Evolutionary conservation across 768 basidiomycete genomes (phyloP).

Genomic region (Tulasnella sp.): DNA sequence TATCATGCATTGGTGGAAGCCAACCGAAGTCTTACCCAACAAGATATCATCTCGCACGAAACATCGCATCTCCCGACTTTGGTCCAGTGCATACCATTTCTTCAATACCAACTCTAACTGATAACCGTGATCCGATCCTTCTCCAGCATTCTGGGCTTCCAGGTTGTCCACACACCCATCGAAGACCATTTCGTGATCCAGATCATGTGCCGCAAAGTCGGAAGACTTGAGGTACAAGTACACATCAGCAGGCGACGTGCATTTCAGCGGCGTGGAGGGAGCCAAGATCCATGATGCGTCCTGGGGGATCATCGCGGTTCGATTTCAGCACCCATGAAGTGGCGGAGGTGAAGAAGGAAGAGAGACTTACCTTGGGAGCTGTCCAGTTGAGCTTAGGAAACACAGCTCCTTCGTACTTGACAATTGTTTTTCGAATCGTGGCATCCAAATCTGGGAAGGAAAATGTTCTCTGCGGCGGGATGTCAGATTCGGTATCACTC

Average conservation of each 20-base stretch:
- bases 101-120: slow-evolving; percentile 71
- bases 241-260: slow-evolving; percentile 78
- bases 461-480: slow-evolving; percentile 30
- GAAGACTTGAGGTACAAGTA: slow-evolving; percentile 89
- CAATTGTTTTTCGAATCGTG: slow-evolving; percentile 53
- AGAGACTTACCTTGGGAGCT: slow-evolving; percentile 60
- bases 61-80: slow-evolving; percentile 77
- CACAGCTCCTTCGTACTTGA: slow-evolving; percentile 55
- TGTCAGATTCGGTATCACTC: slow-evolving; percentile 31
- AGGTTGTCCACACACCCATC: slow-evolving; percentile 39
- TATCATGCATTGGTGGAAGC: background rate
- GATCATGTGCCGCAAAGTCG: slow-evolving; percentile 76
- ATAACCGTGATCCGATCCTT: slow-evolving; percentile 30
- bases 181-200: slow-evolving; percentile 51
- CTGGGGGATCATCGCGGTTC: slow-evolving; percentile 36
- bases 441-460: slow-evolving; percentile 76
- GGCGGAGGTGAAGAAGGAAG: background rate
- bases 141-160: background rate
- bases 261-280: slow-evolving; percentile 71
- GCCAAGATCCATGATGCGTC: slow-evolving; percentile 90
- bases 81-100: slow-evolving; percentile 82
- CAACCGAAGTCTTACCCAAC: slow-evolving; percentile 42
- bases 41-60: slow-evolving; percentile 67
- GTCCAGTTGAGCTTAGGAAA: slow-evolving; percentile 97
- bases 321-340: background rate